phyloP scores from a whole-genome alignment of 805 yeast species.

The Lipomyces spencermartinsiae region DNA sequence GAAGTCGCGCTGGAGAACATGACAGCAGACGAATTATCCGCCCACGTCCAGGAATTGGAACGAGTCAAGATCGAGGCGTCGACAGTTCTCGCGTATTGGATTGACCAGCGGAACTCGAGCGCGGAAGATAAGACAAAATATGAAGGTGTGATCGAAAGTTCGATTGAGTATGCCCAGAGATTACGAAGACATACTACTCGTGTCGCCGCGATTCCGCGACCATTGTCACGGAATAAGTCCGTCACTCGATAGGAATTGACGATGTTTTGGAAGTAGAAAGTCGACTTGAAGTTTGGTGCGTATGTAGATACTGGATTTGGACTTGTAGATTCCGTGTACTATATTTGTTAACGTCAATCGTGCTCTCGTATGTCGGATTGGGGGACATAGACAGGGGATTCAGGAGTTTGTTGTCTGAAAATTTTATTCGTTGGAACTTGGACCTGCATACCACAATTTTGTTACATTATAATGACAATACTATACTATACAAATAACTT shows the following conservation, averaged over 20 bases:
- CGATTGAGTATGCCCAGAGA: constrained; percentile 89
- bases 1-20: constrained; percentile 49
- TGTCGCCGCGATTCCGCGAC: constrained; percentile 35
- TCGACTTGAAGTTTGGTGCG: background rate
- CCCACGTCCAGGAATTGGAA: constrained; percentile 48
- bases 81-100: constrained; percentile 57
- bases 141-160: constrained; percentile 85
- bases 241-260: background rate
- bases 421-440: background rate
- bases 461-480: background rate
- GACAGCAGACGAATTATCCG: constrained; percentile 48
- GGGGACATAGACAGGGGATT: constrained; percentile 1
- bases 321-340: background rate
- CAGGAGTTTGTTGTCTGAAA: background rate
- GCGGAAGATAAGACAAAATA: constrained; percentile 73
- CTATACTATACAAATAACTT: constrained; percentile 2
- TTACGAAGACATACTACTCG: constrained; percentile 54
- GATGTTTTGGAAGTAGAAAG: background rate
- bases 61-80: constrained; percentile 50
- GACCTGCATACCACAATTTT: background rate
- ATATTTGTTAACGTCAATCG: constrained; percentile 2
- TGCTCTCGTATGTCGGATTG: background rate
- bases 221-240: constrained; percentile 24
- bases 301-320: background rate
- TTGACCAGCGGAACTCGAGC: constrained; percentile 55